phyloP scores from a whole-genome alignment of 805 yeast species.

The Danielozyma ontarioensis region DNA sequence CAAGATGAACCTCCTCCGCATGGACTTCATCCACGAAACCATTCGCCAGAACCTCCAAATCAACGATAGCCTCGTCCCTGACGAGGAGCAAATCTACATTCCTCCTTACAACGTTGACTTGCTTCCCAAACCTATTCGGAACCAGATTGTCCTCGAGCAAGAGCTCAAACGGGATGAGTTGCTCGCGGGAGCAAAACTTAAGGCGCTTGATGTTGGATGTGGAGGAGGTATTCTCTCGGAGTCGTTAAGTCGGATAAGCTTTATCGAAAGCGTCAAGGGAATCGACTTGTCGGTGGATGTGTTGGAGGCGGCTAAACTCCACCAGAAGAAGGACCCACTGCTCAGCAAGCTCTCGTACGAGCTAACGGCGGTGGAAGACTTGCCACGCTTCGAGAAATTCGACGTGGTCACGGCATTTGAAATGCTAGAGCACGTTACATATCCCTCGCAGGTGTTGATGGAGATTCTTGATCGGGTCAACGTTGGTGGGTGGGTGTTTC shows the following conservation, averaged over 20 bases:
- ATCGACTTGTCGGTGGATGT: conserved; percentile 85
- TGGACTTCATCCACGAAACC: conserved; percentile 77
- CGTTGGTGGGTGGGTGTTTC: conserved; percentile 78
- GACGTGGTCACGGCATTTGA: conserved; percentile 91
- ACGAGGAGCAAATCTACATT: conserved; percentile 51
- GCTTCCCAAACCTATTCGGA: conserved; percentile 53
- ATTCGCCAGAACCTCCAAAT: conserved; percentile 41
- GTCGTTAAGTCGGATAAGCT: conserved; percentile 71
- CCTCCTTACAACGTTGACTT: conserved; percentile 74
- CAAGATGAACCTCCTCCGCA: conserved; percentile 84
- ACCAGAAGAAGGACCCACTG: conserved; percentile 61
- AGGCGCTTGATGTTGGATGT: conserved; percentile 87
- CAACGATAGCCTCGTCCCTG: conserved; percentile 23
- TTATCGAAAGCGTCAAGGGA: conserved; percentile 63
- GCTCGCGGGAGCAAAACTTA: conserved; percentile 32
- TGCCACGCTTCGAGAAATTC: conserved; percentile 42
- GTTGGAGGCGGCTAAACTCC: conserved; percentile 70
- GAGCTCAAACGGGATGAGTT: conserved; percentile 39
- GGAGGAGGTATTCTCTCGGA: conserved; percentile 97
- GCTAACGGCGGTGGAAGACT: conserved; percentile 57
- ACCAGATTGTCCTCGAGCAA: conserved; percentile 46
- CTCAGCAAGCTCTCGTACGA: conserved; percentile 57
- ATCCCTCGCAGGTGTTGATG: conserved; percentile 69
- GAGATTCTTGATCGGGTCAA: conserved; percentile 64
- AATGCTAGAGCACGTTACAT: conserved; percentile 89